Conservation (phyloP, 257 asterid species). For the Jasminum sambac region DNA sequence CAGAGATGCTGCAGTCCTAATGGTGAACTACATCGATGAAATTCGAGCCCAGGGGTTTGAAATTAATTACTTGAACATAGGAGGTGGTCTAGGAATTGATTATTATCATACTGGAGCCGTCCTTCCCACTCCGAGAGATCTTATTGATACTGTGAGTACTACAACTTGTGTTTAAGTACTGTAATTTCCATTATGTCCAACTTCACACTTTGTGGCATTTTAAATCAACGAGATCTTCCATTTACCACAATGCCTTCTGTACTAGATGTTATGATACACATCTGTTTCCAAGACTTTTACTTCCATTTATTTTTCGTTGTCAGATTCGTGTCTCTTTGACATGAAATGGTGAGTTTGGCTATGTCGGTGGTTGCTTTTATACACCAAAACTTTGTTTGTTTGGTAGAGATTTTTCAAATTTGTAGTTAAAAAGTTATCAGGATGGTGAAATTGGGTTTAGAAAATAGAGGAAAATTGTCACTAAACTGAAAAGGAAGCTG, state of each 20-base stretch:
- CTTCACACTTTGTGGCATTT: background rate
- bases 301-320: background rate
- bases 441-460: too few species aligned
- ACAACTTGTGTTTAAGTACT: slow-evolving; percentile 33
- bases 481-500: too few species aligned
- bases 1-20: slow-evolving; percentile 91
- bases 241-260: background rate
- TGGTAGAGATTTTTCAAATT: too few species aligned
- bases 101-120: slow-evolving; percentile 88
- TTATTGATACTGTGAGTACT: slow-evolving; percentile 75
- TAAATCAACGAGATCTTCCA: background rate
- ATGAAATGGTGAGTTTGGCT: background rate
- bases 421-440: too few species aligned
- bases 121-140: slow-evolving; percentile 90
- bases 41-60: slow-evolving; percentile 94
- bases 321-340: background rate
- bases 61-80: slow-evolving; percentile 79
- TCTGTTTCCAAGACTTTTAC: background rate
- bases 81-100: slow-evolving; percentile 98
- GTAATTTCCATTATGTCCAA: slow-evolving; percentile 6
- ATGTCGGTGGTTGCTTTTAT: background rate
- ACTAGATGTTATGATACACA: background rate
- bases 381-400: too few species aligned
- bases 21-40: slow-evolving; percentile 90
- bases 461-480: too few species aligned